Evolutionary conservation across 495 filamentous ascomycete species (phyloP).

Genomic region (Hyphodiscus hymeniophilus): DNA sequence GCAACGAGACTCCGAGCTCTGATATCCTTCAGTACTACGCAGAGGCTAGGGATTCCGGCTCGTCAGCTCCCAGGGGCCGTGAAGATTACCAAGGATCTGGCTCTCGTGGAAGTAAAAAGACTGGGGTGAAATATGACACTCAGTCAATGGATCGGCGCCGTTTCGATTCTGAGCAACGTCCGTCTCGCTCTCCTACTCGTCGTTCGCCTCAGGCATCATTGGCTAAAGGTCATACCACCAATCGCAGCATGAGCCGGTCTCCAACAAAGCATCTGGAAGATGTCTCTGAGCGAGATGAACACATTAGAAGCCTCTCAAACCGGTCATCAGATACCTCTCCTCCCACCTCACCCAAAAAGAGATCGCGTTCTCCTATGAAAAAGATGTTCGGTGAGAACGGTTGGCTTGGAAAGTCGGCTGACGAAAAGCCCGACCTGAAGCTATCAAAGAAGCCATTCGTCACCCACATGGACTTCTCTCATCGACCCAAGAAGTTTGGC

Average conservation of each 20-base stretch:
- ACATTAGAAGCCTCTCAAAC: background rate
- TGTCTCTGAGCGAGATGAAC: conserved; percentile 8
- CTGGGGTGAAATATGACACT: background rate
- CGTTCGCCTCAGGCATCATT: background rate
- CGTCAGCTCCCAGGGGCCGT: conserved; percentile 2
- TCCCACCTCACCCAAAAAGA: conserved; percentile 18
- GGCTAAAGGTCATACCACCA: background rate
- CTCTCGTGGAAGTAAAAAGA: background rate
- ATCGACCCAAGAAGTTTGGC: conserved; percentile 27
- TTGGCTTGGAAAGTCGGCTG: conserved; percentile 33
- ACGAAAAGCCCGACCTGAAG: conserved; percentile 26
- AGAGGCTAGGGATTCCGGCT: background rate
- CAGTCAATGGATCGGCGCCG: background rate
- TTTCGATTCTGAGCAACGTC: background rate
- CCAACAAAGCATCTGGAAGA: conserved; percentile 9
- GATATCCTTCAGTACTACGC: background rate
- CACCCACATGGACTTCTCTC: background rate
- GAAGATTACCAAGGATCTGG: background rate
- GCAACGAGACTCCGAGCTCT: background rate
- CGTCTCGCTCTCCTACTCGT: conserved; percentile 3
- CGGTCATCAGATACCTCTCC: background rate
- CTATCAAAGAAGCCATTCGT: conserved; percentile 14
- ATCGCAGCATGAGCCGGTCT: conserved; percentile 5
- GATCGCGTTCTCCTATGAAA: conserved; percentile 38
- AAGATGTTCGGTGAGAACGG: conserved; percentile 46